Evolutionary conservation across 2,329 filamentous ascomycete genomes (phyloP).

Genomic region (Epichloe gansuensis): DNA sequence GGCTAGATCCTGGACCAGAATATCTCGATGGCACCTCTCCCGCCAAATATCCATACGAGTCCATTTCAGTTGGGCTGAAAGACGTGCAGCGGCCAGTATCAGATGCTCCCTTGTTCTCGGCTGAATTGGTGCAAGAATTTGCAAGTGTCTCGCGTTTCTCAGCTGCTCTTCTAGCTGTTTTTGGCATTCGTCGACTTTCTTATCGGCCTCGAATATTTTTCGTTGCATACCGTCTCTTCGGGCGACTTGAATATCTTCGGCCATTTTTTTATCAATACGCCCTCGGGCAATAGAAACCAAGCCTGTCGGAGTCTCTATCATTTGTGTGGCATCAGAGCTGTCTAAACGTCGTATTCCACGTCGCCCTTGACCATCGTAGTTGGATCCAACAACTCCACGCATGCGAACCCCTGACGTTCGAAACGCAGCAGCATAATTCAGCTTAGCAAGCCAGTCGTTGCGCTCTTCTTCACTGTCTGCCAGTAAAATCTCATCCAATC

Average conservation of each 20-base stretch:
- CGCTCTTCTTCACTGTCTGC: constrained; percentile 84
- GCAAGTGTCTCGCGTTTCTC: constrained; percentile 79
- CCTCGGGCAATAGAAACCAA: constrained; percentile 63
- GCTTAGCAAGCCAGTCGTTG: constrained; percentile 91
- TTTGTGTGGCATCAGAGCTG: constrained; percentile 44
- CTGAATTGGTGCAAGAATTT: constrained; percentile 80
- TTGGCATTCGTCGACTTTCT: constrained; percentile 59
- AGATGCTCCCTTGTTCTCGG: constrained; percentile 80
- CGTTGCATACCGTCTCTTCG: constrained; percentile 71
- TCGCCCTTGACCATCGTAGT: constrained; percentile 70
- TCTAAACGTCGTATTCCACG: constrained; percentile 62
- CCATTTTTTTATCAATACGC: constrained; percentile 68
- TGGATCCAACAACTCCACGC: constrained; percentile 71
- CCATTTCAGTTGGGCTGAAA: constrained; percentile 87
- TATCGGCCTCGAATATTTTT: constrained; percentile 73
- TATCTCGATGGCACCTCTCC: constrained; percentile 80
- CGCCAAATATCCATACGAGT: constrained; percentile 89
- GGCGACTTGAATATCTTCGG: constrained; percentile 73
- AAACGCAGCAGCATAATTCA: constrained; percentile 95
- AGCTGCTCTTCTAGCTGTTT: constrained; percentile 73
- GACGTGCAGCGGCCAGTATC: constrained; percentile 69
- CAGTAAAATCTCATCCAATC: constrained; percentile 79
- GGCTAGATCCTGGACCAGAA: constrained; percentile 72
- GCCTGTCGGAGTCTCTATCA: constrained; percentile 58
- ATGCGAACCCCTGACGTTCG: constrained; percentile 84